Percentiles rank a stretch among this genome's conserved stretches.
phyloP scores from a whole-genome alignment of 106 monocot genomes.

The Dioscorea alata region DNA sequence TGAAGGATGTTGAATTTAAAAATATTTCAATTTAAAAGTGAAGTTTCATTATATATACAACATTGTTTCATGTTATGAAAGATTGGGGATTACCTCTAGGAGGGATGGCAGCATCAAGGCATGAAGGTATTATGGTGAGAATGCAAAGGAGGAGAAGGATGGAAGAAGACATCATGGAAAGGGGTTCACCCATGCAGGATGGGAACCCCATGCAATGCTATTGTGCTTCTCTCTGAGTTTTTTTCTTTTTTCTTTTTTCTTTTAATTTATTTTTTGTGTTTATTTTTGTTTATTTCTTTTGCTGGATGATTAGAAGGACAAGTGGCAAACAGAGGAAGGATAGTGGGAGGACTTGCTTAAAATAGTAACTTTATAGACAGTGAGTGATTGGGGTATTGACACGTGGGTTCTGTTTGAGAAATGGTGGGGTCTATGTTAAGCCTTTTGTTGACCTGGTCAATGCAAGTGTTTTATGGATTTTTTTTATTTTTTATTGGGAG shows the following conservation, averaged over 20 bases:
- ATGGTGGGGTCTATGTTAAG: not conserved
- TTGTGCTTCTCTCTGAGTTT: not conserved
- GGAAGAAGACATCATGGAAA: not conserved
- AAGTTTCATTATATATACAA: not conserved
- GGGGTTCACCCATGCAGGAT: not conserved
- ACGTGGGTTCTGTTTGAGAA: not conserved
- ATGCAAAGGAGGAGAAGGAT: constrained; percentile 1
- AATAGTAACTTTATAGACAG: not conserved
- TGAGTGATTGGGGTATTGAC: not conserved
- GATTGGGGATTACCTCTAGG: not conserved
- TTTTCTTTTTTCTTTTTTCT: not conserved
- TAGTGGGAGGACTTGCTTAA: not conserved
- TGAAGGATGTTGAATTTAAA: not conserved
- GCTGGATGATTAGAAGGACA: not conserved
- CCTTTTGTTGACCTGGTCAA: not conserved
- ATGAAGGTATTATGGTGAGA: constrained; percentile 5
- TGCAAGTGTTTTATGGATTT: not conserved
- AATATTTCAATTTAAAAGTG: not conserved
- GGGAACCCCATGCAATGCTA: not conserved
- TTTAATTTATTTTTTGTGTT: not conserved
- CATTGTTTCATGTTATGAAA: not conserved
- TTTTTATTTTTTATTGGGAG: no score
- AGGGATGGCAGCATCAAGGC: constrained; percentile 1
- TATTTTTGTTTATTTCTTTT: not conserved
- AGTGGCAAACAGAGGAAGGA: not conserved